Conservation (phyloP, 306 rosid species). For the Canavalia ensiformis region DNA sequence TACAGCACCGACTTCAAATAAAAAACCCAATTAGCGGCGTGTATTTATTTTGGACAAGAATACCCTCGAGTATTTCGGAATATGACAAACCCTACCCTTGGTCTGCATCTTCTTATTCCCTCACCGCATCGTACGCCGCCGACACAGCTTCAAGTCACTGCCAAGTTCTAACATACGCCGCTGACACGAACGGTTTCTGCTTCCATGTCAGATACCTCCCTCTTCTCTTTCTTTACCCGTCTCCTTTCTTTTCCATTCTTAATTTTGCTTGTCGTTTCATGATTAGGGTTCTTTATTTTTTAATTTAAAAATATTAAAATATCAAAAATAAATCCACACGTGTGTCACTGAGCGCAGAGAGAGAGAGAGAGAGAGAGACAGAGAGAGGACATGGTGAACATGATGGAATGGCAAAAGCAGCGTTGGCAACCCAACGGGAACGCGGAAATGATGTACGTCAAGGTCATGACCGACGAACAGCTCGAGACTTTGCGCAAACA, state of each 20-base stretch:
- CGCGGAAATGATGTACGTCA: conserved; percentile 62
- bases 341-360: conserved; percentile 7
- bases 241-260: neutral
- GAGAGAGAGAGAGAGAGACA: conserved; percentile 7
- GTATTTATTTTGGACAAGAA: neutral
- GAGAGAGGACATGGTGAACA: conserved; percentile 37
- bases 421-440: conserved; percentile 25
- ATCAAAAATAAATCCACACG: neutral
- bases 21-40: too few relatives aligned
- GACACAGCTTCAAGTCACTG: conserved; percentile 20
- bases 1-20: too few relatives aligned
- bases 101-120: neutral
- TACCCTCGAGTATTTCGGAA: neutral
- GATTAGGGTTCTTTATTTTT: conserved; percentile 2
- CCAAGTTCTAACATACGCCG: conserved; percentile 29
- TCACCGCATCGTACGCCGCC: conserved; percentile 24
- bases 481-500: conserved; percentile 86
- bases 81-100: conserved; percentile 17
- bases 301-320: neutral
- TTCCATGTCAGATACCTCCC: conserved; percentile 15
- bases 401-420: conserved; percentile 49
- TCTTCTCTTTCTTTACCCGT: neutral
- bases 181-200: conserved; percentile 36
- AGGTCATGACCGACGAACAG: conserved; percentile 89
- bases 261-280: neutral